Base-by-base conservation (phyloP, 2,329 filamentous ascomycete genomes). In the Pseudocercospora pini-densiflorae region DNA sequence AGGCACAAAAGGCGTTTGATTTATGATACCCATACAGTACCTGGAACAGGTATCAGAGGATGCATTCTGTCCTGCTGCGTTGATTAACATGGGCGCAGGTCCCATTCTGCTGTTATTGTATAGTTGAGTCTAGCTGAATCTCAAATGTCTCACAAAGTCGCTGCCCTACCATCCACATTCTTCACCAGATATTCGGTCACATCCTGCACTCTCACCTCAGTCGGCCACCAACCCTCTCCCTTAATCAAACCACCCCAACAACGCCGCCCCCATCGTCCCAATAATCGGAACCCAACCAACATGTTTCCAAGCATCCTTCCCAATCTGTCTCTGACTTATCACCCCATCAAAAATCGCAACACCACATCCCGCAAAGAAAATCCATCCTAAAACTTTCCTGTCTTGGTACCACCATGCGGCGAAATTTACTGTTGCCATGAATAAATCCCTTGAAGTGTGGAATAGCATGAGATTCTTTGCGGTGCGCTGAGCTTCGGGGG, bases 221-320 rank as follows among this genome's bases (percentile, higher is more conserved):
- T n/a, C n/a, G n/a, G n/a, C n/a, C n/a, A n/a, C n/a, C n/a, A n/a
- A n/a, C n/a, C n/a, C n/a, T n/a, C n/a, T n/a, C n/a, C n/a, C 9
- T 59, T 23, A 65, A 61, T 67, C 65, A 45, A 67, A 64, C 61
- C 65, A 61, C 49, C 62, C 65, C 61, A 67, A 62, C 51, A 64
- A 53, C 0, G 45, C 65, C 16, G 61, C 65, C 2, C 33, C 61
- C 8, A 64, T 51, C 3, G 24, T 61, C 4, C 47, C 43, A 1
- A 67, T 58, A 6, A 67, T 51, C 21, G 65, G 65, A 24, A 60
- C 40, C 58, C 61, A 64, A 27, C 60, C 61, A 1, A 59, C 23
- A 55, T 67, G 61, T 27, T 64, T 62, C 62, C 65, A 64, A 16
- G 57, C 62, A 19, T 57, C 65, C 24, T 54, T 60, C 19, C 62